These are phyloP conservation scores for Metarhizium guizhouense DNA, from an alignment of 2,329 filamentous ascomycete genomes.

Conservation along the genomic window DNA sequence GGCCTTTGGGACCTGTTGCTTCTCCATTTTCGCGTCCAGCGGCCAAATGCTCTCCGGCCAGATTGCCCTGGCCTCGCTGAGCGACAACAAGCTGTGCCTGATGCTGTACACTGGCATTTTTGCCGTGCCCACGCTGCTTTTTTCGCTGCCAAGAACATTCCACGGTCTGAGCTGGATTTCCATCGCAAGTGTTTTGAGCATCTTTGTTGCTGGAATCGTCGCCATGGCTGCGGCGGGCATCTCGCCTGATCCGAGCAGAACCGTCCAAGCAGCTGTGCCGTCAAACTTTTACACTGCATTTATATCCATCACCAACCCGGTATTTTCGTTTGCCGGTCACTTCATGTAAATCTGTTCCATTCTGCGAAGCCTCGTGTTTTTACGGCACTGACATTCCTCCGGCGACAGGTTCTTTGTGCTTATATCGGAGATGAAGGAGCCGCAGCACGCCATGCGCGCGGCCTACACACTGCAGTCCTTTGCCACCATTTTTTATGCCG, in stretches of 20 bases:
- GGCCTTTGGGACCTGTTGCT: constrained; percentile 38
- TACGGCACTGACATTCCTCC: background rate
- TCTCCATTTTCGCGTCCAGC: constrained; percentile 41
- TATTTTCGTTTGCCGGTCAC: constrained; percentile 43
- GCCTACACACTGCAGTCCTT: constrained; percentile 40
- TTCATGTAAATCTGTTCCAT: constrained; percentile 27
- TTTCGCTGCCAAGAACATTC: constrained; percentile 39
- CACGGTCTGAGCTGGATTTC: constrained; percentile 38
- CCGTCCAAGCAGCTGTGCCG: constrained; percentile 26
- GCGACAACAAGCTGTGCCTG: constrained; percentile 35
- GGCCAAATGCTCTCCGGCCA: constrained; percentile 42
- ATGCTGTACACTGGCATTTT: constrained; percentile 43
- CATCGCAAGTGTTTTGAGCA: constrained; percentile 34
- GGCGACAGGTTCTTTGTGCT: constrained; percentile 36
- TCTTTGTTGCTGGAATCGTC: constrained; percentile 39
- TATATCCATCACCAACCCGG: constrained; percentile 32
- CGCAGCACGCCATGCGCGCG: constrained; percentile 41
- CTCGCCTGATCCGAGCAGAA: constrained; percentile 26
- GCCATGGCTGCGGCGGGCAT: constrained; percentile 40
- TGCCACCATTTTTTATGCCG: constrained; percentile 39
- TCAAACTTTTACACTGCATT: constrained; percentile 23
- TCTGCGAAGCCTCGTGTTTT: background rate
- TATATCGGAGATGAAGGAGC: constrained; percentile 42
- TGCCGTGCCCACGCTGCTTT: constrained; percentile 34
- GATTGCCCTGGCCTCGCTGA: constrained; percentile 37